Base-by-base conservation (phyloP, 768 basidiomycete species). In the Lanmaoa rubissima region DNA sequence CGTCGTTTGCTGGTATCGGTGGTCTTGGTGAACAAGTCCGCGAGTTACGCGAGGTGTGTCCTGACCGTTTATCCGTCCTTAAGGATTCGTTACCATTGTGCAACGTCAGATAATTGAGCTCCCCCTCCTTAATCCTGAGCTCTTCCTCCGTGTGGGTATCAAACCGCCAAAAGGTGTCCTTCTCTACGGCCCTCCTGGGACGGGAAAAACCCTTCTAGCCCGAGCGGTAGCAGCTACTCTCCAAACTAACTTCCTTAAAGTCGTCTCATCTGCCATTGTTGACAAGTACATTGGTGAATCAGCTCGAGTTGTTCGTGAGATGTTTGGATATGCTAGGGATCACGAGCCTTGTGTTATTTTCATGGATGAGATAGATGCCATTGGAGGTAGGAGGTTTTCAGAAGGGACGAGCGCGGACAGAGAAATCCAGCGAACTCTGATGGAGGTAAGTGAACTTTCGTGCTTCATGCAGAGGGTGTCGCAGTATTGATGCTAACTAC, bases 231-330 rank as follows among this genome's bases (percentile, higher is more conserved):
- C 96, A n/a, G 94, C 94, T 17, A 96, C 90, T 4, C 81, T 96
- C 28, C 82, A 91, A 64, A 98, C 95, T 54, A 98, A 98, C 71
- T 98, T 99, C 79, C 83, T 98, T 47, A 98, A 98, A 73, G 96
- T 99, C 51, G 97, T 98, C 48, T 95, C 94, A 3, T 97, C 94
- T 24, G 97, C 97, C 16, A 98, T 99, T 64, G 91, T 98, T 59
- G 88, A 94, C 79, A 94, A 98, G 74, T 99, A 98, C 70, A 98
- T 99, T 47, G 97, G 97, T 64, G 97, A 98, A 77, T 94, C 91
- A 55, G 97, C 97, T 19, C 84, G 97, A 51, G 85, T 98, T 10
- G 88, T 99, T 26, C 83, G 97, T 62, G 97, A 99, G 73, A 98
- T 99, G 97, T 99, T 99, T 67, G 94, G 92, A 26, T 99, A 98